Evolutionary conservation across 352 stramenopile species (phyloP).

Genomic region (Thraustochytrium striatum): DNA sequence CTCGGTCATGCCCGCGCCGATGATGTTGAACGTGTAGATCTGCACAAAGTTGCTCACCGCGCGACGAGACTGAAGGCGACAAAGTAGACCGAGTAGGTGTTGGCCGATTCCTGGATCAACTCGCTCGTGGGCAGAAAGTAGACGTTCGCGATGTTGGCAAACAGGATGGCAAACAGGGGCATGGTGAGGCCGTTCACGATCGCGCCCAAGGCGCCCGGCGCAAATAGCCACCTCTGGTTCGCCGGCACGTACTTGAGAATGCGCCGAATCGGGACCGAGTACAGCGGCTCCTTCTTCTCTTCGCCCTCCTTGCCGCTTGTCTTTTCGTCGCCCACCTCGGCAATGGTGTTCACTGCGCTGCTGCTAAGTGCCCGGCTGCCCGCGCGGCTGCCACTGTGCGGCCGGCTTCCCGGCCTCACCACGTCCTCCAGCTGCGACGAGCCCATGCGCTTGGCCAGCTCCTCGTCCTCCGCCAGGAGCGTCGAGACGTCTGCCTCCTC

Average conservation of each 20-base stretch:
- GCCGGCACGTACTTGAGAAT: slow-evolving; percentile 24
- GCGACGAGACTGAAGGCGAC: slow-evolving; percentile 57
- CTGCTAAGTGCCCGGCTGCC: neutral
- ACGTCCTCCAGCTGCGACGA: neutral
- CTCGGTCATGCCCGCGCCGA: slow-evolving; percentile 59
- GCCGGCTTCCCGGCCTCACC: neutral
- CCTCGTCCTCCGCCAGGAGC: neutral
- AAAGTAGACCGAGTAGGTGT: slow-evolving; percentile 55
- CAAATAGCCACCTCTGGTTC: slow-evolving; percentile 2
- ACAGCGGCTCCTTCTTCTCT: slow-evolving; percentile 46
- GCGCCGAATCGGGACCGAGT: slow-evolving; percentile 42
- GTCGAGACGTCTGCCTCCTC: slow-evolving; percentile 11
- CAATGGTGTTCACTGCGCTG: neutral
- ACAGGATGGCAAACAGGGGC: slow-evolving; percentile 45
- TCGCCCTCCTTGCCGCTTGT: neutral
- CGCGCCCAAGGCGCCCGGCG: slow-evolving; percentile 13
- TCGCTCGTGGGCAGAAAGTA: slow-evolving; percentile 42
- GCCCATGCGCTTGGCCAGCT: slow-evolving; percentile 21
- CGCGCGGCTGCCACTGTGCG: neutral
- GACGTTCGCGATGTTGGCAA: slow-evolving; percentile 44
- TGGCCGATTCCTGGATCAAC: neutral
- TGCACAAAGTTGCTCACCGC: slow-evolving; percentile 57
- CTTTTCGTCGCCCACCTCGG: slow-evolving; percentile 10
- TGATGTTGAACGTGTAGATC: slow-evolving; percentile 62
- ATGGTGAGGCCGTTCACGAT: slow-evolving; percentile 41